Evolutionary conservation across 768 basidiomycete genomes (phyloP).

Genomic region (Lactifluus piperatus): DNA sequence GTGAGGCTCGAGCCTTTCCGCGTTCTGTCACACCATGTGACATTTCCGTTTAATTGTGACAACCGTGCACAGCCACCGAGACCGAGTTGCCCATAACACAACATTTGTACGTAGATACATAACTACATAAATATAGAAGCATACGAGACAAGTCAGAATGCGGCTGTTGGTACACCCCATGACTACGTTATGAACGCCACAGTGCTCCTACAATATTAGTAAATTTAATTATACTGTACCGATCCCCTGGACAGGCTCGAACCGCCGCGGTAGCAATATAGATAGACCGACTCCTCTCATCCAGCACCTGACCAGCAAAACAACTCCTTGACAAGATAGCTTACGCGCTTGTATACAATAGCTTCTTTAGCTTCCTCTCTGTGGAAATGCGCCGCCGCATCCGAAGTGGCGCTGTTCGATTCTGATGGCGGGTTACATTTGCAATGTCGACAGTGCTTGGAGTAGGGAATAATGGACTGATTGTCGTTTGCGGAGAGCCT

Average conservation of each 20-base stretch:
- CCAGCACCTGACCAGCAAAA: neutral
- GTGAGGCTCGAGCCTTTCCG: neutral
- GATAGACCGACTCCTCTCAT: too few relatives aligned
- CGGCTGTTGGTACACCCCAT: neutral
- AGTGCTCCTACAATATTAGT: too few relatives aligned
- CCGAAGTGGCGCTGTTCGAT: neutral
- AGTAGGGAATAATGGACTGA: too few relatives aligned
- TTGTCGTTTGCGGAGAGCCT: neutral
- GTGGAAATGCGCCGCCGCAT: neutral
- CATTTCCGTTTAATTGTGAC: neutral
- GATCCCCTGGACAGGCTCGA: neutral
- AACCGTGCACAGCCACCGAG: too few relatives aligned
- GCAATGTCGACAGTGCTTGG: slow-evolving; percentile 1
- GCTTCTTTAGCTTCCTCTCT: neutral
- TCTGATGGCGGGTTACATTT: neutral
- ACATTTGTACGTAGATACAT: neutral
- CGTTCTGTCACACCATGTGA: slow-evolving; percentile 10
- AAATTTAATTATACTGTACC: too few relatives aligned
- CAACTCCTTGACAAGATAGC: neutral
- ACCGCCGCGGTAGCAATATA: neutral
- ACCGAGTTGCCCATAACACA: too few relatives aligned
- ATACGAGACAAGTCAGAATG: neutral
- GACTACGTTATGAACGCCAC: neutral
- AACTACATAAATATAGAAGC: neutral
- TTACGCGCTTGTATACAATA: neutral